Percentiles rank a stretch among this genome's conserved stretches.
Conservation (phyloP, 345 rosid genomes). For the Populus pruinosa region DNA sequence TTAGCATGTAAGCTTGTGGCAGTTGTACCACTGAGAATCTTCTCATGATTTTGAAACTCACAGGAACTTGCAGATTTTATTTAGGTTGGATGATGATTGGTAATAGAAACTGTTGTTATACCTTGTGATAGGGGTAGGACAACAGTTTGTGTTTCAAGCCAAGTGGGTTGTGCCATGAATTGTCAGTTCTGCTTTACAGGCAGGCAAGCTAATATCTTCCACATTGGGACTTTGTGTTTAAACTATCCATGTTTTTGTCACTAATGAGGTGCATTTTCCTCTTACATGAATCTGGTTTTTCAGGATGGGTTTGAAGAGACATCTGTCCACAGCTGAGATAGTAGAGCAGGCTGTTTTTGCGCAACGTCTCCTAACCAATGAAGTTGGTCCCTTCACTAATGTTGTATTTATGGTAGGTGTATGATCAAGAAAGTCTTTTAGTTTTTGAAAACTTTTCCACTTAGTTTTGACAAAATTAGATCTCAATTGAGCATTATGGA, state of each 20-base stretch:
- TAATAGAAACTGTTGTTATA: slow-evolving; percentile 77
- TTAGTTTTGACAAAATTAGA: background rate
- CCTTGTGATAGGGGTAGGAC: slow-evolving; percentile 86
- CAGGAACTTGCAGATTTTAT: slow-evolving; percentile 94
- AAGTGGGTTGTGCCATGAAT: slow-evolving; percentile 93
- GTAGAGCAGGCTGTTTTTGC: slow-evolving; percentile 87
- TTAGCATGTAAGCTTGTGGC: background rate
- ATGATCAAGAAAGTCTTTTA: background rate
- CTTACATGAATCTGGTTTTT: slow-evolving; percentile 1
- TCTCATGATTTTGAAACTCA: slow-evolving; percentile 62
- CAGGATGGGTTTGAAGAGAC: slow-evolving; percentile 90
- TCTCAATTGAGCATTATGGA: background rate
- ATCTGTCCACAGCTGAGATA: slow-evolving; percentile 82
- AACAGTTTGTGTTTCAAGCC: slow-evolving; percentile 92
- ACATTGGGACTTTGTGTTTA: background rate
- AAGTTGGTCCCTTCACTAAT: slow-evolving; percentile 72
- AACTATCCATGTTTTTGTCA: background rate
- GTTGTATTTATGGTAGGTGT: slow-evolving; percentile 85
- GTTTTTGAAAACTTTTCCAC: background rate
- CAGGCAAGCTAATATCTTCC: slow-evolving; percentile 40
- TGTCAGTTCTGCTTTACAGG: slow-evolving; percentile 97
- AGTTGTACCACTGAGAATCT: slow-evolving; percentile 29
- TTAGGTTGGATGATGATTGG: slow-evolving; percentile 69
- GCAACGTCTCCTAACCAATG: slow-evolving; percentile 51
- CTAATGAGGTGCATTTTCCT: background rate